A percentile compares a stretch with the other conserved stretches of the same genome.
Evolutionary conservation across 2,329 filamentous ascomycete genomes (phyloP).

Genomic region (Penicillium sp.): DNA sequence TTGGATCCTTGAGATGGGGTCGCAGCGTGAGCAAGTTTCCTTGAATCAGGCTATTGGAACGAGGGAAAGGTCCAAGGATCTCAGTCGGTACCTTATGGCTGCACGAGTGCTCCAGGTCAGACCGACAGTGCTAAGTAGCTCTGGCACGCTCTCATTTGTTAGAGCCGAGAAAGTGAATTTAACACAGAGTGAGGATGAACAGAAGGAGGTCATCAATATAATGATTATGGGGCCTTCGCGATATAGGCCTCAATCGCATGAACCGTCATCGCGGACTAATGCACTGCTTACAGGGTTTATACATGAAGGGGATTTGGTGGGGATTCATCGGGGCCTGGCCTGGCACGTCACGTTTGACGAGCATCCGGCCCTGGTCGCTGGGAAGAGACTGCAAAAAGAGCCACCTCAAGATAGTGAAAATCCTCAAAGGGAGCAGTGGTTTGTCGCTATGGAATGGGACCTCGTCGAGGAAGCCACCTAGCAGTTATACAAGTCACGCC

Average conservation of each 20-base stretch:
- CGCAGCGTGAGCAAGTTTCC: constrained; percentile 33
- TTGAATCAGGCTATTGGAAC: not conserved
- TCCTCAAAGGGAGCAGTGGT: constrained; percentile 30
- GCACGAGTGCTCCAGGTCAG: constrained; percentile 24
- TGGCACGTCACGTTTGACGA: constrained; percentile 42
- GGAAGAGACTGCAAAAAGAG: not conserved
- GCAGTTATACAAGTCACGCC: not conserved
- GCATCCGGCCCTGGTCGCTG: not conserved
- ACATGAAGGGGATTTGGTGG: constrained; percentile 31
- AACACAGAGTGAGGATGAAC: not conserved
- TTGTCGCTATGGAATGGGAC: constrained; percentile 48
- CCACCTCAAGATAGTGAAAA: not conserved
- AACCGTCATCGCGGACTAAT: not conserved
- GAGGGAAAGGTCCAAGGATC: not conserved
- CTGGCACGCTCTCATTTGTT: constrained; percentile 34
- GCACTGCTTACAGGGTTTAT: constrained; percentile 8
- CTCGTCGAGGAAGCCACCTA: constrained; percentile 24
- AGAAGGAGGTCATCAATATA: constrained; percentile 22
- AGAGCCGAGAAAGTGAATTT: constrained; percentile 8
- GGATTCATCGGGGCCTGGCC: constrained; percentile 37
- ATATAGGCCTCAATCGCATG: constrained; percentile 8
- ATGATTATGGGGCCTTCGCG: constrained; percentile 37
- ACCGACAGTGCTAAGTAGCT: constrained; percentile 28
- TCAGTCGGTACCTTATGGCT: constrained; percentile 24
- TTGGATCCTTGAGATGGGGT: constrained; percentile 46